Percentiles rank a stretch among this genome's conserved stretches.
Evolutionary conservation across 495 filamentous ascomycete genomes (phyloP).

Genomic region (Neurospora cerealis): DNA sequence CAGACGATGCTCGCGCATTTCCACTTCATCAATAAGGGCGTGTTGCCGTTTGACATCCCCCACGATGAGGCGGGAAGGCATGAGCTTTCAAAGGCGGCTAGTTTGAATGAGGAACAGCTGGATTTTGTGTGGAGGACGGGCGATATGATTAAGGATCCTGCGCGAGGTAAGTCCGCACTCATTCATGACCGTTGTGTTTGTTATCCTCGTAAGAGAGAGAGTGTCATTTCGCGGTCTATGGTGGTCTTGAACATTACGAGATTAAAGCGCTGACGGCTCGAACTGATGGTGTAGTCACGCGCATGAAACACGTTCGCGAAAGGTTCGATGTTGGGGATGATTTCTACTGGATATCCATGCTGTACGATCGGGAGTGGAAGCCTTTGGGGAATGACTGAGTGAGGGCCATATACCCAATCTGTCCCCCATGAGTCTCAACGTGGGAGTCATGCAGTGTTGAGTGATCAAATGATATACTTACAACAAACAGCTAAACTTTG

Average conservation of each 20-base stretch:
- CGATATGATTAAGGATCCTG: constrained; percentile 5
- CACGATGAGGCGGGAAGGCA: constrained; percentile 4
- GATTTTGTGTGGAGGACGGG: constrained; percentile 15
- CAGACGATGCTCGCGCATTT: constrained; percentile 35
- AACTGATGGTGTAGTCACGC: not conserved
- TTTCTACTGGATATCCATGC: constrained; percentile 20
- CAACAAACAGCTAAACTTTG: too few species aligned
- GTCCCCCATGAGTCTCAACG: not conserved
- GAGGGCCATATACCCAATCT: not conserved
- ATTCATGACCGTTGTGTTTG: not conserved
- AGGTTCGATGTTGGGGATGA: constrained; percentile 7
- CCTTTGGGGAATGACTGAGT: constrained; percentile 9
- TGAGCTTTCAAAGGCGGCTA: constrained; percentile 14
- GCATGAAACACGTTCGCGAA: constrained; percentile 7
- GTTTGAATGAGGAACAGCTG: constrained; percentile 12
- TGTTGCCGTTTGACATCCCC: constrained; percentile 13
- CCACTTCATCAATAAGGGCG: constrained; percentile 34
- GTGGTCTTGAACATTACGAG: not conserved
- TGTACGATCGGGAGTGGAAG: constrained; percentile 15
- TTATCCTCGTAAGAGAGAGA: not conserved
- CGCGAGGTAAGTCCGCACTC: constrained; percentile 1
- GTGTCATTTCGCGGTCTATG: not conserved
- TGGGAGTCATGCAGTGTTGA: too few species aligned
- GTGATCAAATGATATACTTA: not conserved
- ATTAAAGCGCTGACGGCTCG: not conserved